phyloP scores from a whole-genome alignment of 495 filamentous ascomycete species.

The Chaetomium tenue region DNA sequence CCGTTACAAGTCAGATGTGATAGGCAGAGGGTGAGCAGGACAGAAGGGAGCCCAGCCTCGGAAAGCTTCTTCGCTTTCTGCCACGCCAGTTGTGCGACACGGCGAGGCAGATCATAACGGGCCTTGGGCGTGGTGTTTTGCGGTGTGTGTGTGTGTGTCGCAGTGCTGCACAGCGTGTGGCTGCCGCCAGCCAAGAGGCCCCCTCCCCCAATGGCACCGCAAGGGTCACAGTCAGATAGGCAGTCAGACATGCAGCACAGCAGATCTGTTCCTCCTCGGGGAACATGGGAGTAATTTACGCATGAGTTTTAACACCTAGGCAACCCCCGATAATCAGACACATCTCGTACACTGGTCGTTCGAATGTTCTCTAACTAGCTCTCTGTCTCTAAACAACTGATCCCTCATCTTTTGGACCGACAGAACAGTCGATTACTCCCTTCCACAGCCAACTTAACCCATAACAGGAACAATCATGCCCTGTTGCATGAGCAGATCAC shows the following conservation, averaged over 20 bases:
- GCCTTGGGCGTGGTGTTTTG: not conserved
- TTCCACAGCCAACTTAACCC: not conserved
- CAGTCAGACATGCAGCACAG: constrained; percentile 17
- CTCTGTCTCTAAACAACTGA: too few species aligned
- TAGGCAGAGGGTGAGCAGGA: constrained; percentile 1
- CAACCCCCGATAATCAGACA: constrained; percentile 1
- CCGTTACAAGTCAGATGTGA: not conserved
- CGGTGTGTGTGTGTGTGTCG: constrained; percentile 19
- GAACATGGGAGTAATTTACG: not conserved
- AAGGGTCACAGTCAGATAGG: constrained; percentile 17
- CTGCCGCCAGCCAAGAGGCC: constrained; percentile 6
- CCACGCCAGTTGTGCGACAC: constrained; percentile 20
- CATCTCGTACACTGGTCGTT: constrained; percentile 1
- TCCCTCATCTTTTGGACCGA: not conserved
- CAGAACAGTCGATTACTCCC: not conserved
- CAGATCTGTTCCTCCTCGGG: not conserved
- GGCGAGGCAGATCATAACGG: constrained; percentile 17
- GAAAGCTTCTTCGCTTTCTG: not conserved
- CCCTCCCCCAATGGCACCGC: constrained; percentile 11
- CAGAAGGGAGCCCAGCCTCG: not conserved
- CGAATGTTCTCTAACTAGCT: not conserved
- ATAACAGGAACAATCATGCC: not conserved
- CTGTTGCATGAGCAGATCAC: constrained; percentile 4
- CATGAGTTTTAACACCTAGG: not conserved
- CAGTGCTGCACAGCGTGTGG: constrained; percentile 4